Evolutionary conservation across 1,284 basidiomycete species (phyloP).

Genomic region (Tilletiopsis washingtonensis): DNA sequence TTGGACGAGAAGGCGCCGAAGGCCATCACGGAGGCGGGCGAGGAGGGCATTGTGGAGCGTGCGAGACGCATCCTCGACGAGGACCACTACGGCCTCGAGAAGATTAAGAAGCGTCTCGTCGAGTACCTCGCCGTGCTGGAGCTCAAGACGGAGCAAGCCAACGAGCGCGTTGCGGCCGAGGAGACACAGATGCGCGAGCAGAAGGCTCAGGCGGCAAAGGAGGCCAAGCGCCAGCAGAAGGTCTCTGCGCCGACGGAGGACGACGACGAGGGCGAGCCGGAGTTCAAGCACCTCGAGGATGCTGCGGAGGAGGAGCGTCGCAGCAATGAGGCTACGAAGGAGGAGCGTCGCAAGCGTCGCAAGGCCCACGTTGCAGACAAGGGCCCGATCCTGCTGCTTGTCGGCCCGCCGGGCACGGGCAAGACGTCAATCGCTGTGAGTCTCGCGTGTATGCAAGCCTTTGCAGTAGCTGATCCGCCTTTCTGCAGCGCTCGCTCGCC

Average conservation of each 20-base stretch:
- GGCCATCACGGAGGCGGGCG: neutral
- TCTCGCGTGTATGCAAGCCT: slow-evolving; percentile 62
- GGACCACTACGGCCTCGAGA: slow-evolving; percentile 51
- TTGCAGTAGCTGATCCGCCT: slow-evolving; percentile 51
- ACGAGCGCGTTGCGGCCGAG: slow-evolving; percentile 29
- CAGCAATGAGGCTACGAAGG: neutral
- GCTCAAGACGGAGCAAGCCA: slow-evolving; percentile 45
- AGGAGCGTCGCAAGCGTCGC: slow-evolving; percentile 5
- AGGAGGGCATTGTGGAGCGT: slow-evolving; percentile 38
- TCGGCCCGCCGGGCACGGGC: slow-evolving; percentile 44
- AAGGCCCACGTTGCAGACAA: slow-evolving; percentile 42
- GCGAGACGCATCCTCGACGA: slow-evolving; percentile 47
- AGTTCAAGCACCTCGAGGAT: slow-evolving; percentile 6
- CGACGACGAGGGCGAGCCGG: neutral
- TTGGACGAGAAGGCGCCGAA: slow-evolving; percentile 7
- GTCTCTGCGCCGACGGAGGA: neutral
- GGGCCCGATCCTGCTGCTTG: slow-evolving; percentile 72
- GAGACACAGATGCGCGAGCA: slow-evolving; percentile 11
- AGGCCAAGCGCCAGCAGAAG: slow-evolving; percentile 9
- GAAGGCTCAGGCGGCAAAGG: neutral
- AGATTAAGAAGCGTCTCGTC: slow-evolving; percentile 50
- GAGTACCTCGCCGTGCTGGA: slow-evolving; percentile 51
- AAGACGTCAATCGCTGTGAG: slow-evolving; percentile 46
- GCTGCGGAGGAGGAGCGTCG: slow-evolving; percentile 10
- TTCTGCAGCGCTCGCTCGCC: slow-evolving; percentile 50